Conservation (phyloP, 345 rosid genomes). For the Salix arbutifolia region DNA sequence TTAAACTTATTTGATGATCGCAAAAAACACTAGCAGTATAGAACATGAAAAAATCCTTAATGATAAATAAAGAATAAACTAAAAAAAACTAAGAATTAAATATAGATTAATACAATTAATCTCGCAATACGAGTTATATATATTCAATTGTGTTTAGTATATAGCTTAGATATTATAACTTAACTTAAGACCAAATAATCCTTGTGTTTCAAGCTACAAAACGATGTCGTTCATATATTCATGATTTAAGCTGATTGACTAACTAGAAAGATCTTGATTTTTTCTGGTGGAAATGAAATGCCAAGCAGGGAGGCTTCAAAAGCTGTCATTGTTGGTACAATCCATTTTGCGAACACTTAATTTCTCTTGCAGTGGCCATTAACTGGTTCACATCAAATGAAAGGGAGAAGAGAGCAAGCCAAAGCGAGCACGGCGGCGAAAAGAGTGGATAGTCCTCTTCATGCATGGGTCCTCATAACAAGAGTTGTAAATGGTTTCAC, state of each 20-base stretch:
- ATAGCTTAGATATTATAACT: no score
- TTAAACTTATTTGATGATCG: no score
- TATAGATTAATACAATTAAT: no score
- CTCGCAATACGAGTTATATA: no score
- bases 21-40: no score
- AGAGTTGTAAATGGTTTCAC: not conserved
- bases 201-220: not conserved
- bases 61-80: no score
- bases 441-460: not conserved
- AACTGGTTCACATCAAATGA: not conserved
- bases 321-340: not conserved
- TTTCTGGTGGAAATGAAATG: not conserved
- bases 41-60: no score
- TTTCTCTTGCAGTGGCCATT: not conserved
- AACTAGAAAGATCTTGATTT: not conserved
- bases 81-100: no score
- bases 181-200: no score
- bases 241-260: not conserved
- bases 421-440: slow-evolving; percentile 35
- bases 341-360: not conserved
- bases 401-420: not conserved
- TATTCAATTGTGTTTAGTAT: no score
- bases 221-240: not conserved
- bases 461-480: not conserved
- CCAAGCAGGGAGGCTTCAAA: not conserved